Percentiles rank a stretch among this genome's conserved stretches.
Conservation (phyloP, 225 moss, liverwort and hornwort genomes). For the Bryoerythrophyllum caledonicum region DNA sequence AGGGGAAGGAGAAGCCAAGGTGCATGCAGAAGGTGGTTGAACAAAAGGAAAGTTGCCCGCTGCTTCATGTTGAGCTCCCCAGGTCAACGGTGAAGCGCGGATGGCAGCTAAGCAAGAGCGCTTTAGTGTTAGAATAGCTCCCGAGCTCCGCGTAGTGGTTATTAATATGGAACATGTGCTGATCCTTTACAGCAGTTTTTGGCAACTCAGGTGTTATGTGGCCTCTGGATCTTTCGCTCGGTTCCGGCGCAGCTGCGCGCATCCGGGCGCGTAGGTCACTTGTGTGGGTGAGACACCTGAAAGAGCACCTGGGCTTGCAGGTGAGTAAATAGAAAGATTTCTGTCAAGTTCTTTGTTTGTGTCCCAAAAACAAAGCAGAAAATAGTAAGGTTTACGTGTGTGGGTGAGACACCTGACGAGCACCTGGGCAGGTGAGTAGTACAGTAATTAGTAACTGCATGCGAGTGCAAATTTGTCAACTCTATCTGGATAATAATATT, state of each 20-base stretch:
- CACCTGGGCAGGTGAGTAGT: too few species aligned
- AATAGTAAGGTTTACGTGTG: background rate
- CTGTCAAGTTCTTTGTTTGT: too few species aligned
- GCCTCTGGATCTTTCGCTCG: background rate
- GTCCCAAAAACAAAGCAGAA: too few species aligned
- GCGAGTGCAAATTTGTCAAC: background rate
- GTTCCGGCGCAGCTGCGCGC: background rate
- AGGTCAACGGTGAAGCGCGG: too few species aligned
- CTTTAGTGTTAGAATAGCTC: fast-evolving
- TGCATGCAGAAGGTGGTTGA: too few species aligned
- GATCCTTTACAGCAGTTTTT: background rate
- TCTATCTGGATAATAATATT: too few species aligned
- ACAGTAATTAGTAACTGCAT: background rate
- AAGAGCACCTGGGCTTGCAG: too few species aligned
- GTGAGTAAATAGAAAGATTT: too few species aligned
- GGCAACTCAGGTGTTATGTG: background rate
- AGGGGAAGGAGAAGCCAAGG: background rate
- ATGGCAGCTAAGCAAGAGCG: background rate
- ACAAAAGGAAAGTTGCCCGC: fast-evolving
- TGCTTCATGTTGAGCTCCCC: too few species aligned
- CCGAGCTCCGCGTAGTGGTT: background rate
- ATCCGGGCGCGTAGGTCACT: too few species aligned
- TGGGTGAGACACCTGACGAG: background rate
- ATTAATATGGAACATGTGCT: background rate
- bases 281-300: too few species aligned